Evolutionary conservation across 2,329 filamentous ascomycete genomes (phyloP), one percentile per base, ranked within the genome.

Genomic region (Paracorniculantispora psalliotae): DNA sequence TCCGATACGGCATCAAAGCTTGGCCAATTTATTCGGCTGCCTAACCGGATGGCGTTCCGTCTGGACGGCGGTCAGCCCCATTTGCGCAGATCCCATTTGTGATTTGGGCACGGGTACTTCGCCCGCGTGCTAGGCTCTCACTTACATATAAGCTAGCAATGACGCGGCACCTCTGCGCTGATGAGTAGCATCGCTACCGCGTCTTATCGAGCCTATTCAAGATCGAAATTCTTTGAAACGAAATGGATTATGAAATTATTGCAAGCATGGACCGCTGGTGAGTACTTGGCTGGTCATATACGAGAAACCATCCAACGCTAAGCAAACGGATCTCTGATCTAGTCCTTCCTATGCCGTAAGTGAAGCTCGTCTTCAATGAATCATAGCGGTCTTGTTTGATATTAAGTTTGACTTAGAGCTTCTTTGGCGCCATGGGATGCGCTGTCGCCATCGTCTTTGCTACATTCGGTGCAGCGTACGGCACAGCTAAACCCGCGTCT

Each of bases 401-500:
- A 6, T 33, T n/a, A 28, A 7, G 30, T 10, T 7, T 26, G 9
- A 10, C n/a, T 41, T 39, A 75, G 73, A 72, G 73, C 66, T 75
- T 76, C 66, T 76, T 77, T 63, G 73, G 75, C 39, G 73, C 73
- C 47, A 68, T 77, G 61, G 75, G 75, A 55, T 75, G 73, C 64
- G 66, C 69, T 30, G 70, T 71, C 43, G 73, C 79, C 68, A 81
- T 82, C 61, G 73, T 81, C 67, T 78, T 82, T 72, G 79, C 78
- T 65, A 80, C 78, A 67, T 69, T 82, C 50, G 79, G 76, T 53
- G 75, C 76, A 54, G 70, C 75, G 52, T 78, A 78, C 63, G 76
- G 76, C 53, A 77, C 75, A 37, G 75, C 75, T 57, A 76, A 76
- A 63, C 76, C 75, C 49, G 64, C 72, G 49, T 69, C 71, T 37